Conservation (phyloP, 352 stramenopile species). For the Albugo candida region DNA sequence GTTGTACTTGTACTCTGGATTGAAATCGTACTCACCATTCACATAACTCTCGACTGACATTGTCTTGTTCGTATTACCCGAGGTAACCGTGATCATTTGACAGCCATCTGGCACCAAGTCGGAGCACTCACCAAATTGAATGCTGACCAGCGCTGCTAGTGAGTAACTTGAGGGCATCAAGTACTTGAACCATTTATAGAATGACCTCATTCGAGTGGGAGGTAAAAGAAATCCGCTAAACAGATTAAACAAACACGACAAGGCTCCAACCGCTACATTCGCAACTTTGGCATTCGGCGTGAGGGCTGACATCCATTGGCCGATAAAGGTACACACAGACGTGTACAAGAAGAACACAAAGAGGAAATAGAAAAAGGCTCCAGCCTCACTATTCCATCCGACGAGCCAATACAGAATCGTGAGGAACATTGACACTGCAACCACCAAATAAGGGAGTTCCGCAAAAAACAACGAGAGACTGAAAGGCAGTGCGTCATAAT, state of each 20-base stretch:
- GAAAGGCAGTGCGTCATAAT: slow-evolving; percentile 47
- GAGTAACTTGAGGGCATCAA: slow-evolving; percentile 41
- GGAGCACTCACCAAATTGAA: slow-evolving; percentile 15
- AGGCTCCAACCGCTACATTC: slow-evolving; percentile 42
- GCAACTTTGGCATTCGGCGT: slow-evolving; percentile 58
- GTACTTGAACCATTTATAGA: slow-evolving; percentile 58
- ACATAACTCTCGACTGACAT: neutral
- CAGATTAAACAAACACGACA: slow-evolving; percentile 50
- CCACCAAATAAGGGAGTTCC: slow-evolving; percentile 36
- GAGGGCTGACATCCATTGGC: slow-evolving; percentile 54
- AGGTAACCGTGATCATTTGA: too few species aligned
- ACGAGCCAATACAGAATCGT: slow-evolving; percentile 48
- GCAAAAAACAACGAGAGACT: slow-evolving; percentile 37
- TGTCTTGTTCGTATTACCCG: too few species aligned
- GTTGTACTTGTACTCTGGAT: slow-evolving; percentile 19
- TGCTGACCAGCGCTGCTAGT: slow-evolving; percentile 16
- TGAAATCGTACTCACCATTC: slow-evolving; percentile 27
- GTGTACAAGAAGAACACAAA: slow-evolving; percentile 41
- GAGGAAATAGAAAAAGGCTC: slow-evolving; percentile 25
- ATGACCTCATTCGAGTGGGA: slow-evolving; percentile 22
- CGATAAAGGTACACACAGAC: slow-evolving; percentile 35
- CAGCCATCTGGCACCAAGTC: too few species aligned
- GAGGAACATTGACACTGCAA: slow-evolving; percentile 27
- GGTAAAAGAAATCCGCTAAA: slow-evolving; percentile 31
- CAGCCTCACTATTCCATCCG: slow-evolving; percentile 13